A percentile compares a stretch with the other conserved stretches of the same genome.
These are phyloP conservation scores for Phytophthora citricola DNA, from an alignment of 352 stramenopile species.

Conservation along the genomic window DNA sequence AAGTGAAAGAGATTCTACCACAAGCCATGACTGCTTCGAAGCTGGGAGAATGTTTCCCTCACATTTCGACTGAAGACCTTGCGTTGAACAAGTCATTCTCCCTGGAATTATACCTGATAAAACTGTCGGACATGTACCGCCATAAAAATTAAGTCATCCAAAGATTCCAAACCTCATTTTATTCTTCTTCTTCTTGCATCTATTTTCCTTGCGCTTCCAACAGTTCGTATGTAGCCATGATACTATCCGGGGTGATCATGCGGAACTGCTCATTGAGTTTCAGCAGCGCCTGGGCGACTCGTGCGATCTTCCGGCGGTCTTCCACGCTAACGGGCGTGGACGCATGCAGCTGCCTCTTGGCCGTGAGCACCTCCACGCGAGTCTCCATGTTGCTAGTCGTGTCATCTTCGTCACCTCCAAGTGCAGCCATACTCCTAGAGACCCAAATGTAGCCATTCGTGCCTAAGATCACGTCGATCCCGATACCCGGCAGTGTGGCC, in stretches of 20 bases:
- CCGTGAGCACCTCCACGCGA: constrained; percentile 91
- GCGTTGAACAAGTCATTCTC: constrained; percentile 48
- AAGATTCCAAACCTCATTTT: too few species aligned
- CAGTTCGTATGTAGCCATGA: constrained; percentile 86
- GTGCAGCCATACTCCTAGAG: constrained; percentile 78
- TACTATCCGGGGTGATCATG: constrained; percentile 93
- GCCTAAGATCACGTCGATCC: constrained; percentile 93
- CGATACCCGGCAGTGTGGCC: constrained; percentile 76
- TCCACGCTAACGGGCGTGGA: constrained; percentile 73
- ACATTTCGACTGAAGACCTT: constrained; percentile 70
- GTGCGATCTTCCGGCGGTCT: constrained; percentile 86
- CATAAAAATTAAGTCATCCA: too few species aligned
- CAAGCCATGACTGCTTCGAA: constrained; percentile 10
- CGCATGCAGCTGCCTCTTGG: constrained; percentile 91
- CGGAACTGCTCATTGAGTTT: constrained; percentile 89
- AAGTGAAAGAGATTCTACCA: constrained; percentile 28
- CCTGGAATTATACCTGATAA: constrained; percentile 51
- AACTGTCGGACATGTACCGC: constrained; percentile 2
- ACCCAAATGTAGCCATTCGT: constrained; percentile 97
- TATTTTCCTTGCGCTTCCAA: constrained; percentile 47
- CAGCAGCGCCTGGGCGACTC: constrained; percentile 90
- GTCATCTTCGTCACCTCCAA: constrained; percentile 56
- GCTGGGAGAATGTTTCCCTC: constrained; percentile 57
- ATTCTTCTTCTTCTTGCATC: background rate
- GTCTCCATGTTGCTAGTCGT: constrained; percentile 76